Percentiles rank a stretch among this genome's conserved stretches.
Evolutionary conservation across 2,329 filamentous ascomycete genomes (phyloP).

Genomic region (Chrysoporthe deuterocubensis): DNA sequence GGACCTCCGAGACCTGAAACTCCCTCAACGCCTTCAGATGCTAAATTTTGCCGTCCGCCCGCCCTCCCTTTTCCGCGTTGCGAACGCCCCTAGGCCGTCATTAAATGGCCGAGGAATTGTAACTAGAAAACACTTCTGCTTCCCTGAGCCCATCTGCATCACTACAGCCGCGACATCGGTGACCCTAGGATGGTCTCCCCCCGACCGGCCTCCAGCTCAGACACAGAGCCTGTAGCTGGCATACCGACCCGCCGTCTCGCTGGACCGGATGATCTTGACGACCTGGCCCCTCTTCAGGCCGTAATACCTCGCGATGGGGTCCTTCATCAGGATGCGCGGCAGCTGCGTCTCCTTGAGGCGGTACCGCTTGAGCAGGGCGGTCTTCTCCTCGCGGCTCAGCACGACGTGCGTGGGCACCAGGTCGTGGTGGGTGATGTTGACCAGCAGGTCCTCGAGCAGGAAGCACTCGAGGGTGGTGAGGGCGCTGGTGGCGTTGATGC

Average conservation of each 20-base stretch:
- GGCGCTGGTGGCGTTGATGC: conserved; percentile 76
- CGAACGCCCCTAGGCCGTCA: conserved; percentile 15
- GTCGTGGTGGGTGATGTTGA: conserved; percentile 98
- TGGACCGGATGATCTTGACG: conserved; percentile 96
- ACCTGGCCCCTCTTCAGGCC: conserved; percentile 91
- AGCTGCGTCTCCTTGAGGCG: conserved; percentile 97
- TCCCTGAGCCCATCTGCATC: background rate
- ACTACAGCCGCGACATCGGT: background rate
- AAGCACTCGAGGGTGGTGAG: conserved; percentile 90
- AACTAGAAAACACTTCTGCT: conserved; percentile 2
- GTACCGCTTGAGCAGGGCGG: conserved; percentile 82
- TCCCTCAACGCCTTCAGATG: conserved; percentile 9
- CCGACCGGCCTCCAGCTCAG: conserved; percentile 41
- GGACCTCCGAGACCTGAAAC: background rate
- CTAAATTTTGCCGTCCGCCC: background rate
- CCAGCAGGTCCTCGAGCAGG: conserved; percentile 90
- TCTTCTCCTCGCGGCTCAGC: conserved; percentile 88
- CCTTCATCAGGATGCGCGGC: conserved; percentile 86
- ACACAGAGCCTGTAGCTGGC: conserved; percentile 85
- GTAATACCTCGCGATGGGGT: conserved; percentile 91
- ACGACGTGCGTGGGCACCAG: conserved; percentile 93
- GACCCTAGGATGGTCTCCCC: background rate
- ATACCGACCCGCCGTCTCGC: conserved; percentile 94
- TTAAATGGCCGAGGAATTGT: conserved; percentile 7
- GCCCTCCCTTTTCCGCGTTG: conserved; percentile 14